These are phyloP conservation scores for Exsudoporus floridanus DNA, from an alignment of 1,284 basidiomycete genomes.

Conservation along the genomic window DNA sequence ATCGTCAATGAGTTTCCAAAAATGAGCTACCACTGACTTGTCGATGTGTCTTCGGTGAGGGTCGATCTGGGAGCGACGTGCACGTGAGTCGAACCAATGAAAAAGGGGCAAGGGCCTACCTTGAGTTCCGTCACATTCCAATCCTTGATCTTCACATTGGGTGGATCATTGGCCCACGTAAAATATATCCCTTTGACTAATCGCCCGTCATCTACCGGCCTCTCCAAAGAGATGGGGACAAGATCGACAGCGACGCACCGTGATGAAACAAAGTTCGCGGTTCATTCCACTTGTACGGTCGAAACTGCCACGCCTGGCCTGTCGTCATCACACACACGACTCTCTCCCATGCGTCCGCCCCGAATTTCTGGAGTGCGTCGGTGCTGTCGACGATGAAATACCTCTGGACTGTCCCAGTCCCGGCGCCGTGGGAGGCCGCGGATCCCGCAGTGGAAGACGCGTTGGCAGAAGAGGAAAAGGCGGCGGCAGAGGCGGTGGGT, in stretches of 20 bases:
- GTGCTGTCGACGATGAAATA: conserved; percentile 91
- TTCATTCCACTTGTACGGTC: conserved; percentile 94
- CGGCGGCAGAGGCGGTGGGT: conserved; percentile 44
- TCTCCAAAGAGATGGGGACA: not conserved
- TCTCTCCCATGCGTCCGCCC: conserved; percentile 89
- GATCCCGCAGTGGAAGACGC: not conserved
- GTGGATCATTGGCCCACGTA: conserved; percentile 88
- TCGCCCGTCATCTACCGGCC: conserved; percentile 23
- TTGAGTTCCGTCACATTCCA: conserved; percentile 97
- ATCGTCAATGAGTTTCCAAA: conserved; percentile 88
- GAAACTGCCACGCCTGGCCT: conserved; percentile 97
- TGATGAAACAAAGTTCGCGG: conserved; percentile 91
- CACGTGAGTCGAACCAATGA: not conserved
- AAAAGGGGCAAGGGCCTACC: conserved; percentile 40
- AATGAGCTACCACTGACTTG: conserved; percentile 90
- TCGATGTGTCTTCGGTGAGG: conserved; percentile 91
- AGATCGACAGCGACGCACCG: conserved; percentile 46
- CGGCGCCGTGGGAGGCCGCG: conserved; percentile 11
- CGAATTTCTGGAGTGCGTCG: conserved; percentile 90
- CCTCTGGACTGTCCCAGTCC: conserved; percentile 36
- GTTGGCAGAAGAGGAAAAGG: conserved; percentile 10
- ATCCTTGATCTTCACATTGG: conserved; percentile 85
- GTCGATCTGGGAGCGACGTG: conserved; percentile 64
- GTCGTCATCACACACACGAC: conserved; percentile 96
- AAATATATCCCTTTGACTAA: conserved; percentile 92